These are phyloP conservation scores for Salicornia ramosissima DNA, from an alignment of 148 eudicot species.

Conservation along the genomic window DNA sequence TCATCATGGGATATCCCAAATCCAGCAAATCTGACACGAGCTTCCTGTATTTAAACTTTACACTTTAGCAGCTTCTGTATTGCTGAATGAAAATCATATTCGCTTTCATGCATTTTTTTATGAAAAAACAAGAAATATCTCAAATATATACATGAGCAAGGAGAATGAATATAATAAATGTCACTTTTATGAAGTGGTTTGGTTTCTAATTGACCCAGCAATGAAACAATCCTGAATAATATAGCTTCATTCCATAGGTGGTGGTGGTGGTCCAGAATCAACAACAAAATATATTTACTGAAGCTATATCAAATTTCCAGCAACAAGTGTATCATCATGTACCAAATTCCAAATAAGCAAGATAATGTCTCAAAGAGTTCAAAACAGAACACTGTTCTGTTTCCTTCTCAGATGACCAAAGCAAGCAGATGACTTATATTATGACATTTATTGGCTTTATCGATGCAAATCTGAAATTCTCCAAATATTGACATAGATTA, in stretches of 20 bases:
- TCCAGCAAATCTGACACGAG: constrained; percentile 82
- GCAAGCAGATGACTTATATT: neutral
- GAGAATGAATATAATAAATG: neutral
- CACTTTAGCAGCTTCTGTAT: neutral
- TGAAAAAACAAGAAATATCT: no score
- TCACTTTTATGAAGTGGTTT: neutral
- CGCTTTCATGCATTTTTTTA: neutral
- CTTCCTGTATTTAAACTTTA: constrained; percentile 48
- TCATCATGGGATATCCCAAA: constrained; percentile 67
- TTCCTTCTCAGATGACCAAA: neutral
- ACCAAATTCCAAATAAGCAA: neutral
- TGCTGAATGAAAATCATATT: neutral
- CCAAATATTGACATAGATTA: neutral
- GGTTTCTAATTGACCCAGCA: neutral
- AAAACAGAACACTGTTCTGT: no score
- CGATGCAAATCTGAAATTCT: no score
- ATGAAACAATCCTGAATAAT: neutral
- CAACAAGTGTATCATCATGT: no score
- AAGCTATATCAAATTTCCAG: neutral
- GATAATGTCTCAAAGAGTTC: neutral
- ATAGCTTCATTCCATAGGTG: neutral
- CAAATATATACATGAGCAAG: no score
- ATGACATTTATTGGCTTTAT: neutral
- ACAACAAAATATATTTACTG: neutral
- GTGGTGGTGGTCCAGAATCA: constrained; percentile 7